These are phyloP conservation scores for Pseudogymnoascus sp. DNA, from an alignment of 2,329 filamentous ascomycete species.

Conservation along the genomic window DNA sequence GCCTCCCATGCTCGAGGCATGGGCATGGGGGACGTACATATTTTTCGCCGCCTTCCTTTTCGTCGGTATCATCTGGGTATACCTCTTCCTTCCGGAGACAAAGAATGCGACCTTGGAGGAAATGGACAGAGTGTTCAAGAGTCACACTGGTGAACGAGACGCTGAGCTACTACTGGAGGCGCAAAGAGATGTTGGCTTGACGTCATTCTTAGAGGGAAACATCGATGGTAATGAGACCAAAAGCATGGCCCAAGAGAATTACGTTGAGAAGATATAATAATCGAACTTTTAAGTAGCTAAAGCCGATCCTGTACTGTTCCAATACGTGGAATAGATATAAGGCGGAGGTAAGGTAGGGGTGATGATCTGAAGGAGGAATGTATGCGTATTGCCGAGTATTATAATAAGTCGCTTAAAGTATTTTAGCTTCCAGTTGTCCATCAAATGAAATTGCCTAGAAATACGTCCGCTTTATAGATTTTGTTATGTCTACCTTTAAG, in stretches of 20 bases:
- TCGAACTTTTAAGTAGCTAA: neutral
- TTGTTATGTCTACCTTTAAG: neutral
- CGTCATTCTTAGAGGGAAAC: slow-evolving; percentile 8
- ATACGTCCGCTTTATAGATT: neutral
- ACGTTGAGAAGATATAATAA: neutral
- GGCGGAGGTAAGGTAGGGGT: neutral
- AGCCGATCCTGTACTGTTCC: neutral
- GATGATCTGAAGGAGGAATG: neutral
- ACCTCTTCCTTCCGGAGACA: slow-evolving; percentile 44
- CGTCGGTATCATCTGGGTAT: slow-evolving; percentile 38
- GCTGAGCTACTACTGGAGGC: slow-evolving; percentile 19
- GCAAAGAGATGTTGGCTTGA: slow-evolving; percentile 21
- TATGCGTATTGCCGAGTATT: neutral
- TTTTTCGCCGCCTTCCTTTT: slow-evolving; percentile 45
- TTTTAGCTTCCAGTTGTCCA: neutral
- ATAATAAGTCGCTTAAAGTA: neutral
- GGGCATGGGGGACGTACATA: slow-evolving; percentile 45
- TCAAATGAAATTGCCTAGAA: neutral
- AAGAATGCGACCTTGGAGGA: slow-evolving; percentile 46
- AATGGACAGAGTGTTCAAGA: slow-evolving; percentile 43
- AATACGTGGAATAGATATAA: neutral
- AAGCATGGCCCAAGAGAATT: neutral
- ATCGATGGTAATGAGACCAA: neutral
- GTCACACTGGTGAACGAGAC: slow-evolving; percentile 28
- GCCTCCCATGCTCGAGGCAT: slow-evolving; percentile 33